Percentiles rank a stretch among this genome's conserved stretches.
Evolutionary conservation across 2,329 filamentous ascomycete species (phyloP).

Genomic region (Diaporthe ampelina): DNA sequence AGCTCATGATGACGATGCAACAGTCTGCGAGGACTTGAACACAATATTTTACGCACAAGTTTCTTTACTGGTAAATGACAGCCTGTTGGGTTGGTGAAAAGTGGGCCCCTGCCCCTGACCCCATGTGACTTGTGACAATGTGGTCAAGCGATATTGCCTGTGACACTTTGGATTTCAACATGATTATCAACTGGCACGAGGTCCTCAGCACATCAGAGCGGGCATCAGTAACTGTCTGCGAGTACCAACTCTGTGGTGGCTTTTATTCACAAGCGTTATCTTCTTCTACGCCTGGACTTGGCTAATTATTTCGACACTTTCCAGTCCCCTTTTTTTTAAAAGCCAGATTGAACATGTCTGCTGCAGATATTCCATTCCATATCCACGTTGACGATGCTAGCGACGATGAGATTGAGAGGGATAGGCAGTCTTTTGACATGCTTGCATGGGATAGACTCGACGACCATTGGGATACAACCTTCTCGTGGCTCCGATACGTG

Average conservation of each 20-base stretch:
- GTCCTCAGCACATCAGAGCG: no score
- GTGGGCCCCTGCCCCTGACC: no score
- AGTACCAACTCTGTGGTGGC: neutral
- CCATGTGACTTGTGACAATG: no score
- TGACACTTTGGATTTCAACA: no score
- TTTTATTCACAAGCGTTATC: neutral
- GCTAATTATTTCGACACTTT: neutral
- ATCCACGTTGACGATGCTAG: neutral
- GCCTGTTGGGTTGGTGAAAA: no score
- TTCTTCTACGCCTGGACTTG: neutral
- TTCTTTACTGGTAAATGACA: no score
- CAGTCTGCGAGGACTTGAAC: no score
- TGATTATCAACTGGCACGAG: no score
- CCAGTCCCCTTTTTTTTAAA: neutral
- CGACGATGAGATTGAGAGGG: neutral
- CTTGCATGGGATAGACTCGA: slow-evolving; percentile 38
- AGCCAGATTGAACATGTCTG: neutral
- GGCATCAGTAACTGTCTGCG: no score
- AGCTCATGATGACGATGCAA: no score
- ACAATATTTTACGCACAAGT: no score
- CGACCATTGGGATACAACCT: neutral
- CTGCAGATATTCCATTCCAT: neutral
- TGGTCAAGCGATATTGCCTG: no score
- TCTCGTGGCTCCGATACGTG: slow-evolving; percentile 29
- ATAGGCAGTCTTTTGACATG: slow-evolving; percentile 36